These are phyloP conservation scores for Glaciozyma martinii DNA, from an alignment of 768 basidiomycete species.

Conservation along the genomic window DNA sequence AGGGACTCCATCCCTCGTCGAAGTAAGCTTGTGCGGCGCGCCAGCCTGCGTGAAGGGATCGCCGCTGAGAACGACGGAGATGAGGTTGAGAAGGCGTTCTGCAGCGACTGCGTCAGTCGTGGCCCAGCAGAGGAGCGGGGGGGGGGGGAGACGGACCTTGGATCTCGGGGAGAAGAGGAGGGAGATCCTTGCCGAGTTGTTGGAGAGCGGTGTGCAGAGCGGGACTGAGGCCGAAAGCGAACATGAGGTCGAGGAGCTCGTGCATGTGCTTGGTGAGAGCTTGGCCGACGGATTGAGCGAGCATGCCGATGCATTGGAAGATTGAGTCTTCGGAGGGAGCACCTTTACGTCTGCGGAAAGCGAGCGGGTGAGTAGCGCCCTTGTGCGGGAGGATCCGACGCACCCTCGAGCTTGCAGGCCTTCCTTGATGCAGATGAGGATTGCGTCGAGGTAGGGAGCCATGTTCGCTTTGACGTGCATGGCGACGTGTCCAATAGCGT, in stretches of 20 bases:
- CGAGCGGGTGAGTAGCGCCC: neutral
- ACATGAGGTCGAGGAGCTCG: constrained; percentile 94
- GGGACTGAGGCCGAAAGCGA: constrained; percentile 84
- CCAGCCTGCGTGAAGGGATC: constrained; percentile 81
- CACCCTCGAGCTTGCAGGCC: constrained; percentile 83
- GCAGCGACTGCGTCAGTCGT: neutral
- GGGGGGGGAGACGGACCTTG: constrained; percentile 53
- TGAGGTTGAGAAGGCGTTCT: constrained; percentile 82
- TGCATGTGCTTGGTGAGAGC: constrained; percentile 91
- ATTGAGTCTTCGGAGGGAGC: constrained; percentile 85
- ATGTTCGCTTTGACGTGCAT: constrained; percentile 85
- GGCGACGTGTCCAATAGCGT: constrained; percentile 92
- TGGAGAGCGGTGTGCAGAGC: constrained; percentile 73
- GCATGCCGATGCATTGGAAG: constrained; percentile 95
- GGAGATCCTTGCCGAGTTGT: constrained; percentile 76
- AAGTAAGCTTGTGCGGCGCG: constrained; percentile 54
- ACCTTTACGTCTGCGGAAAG: constrained; percentile 20
- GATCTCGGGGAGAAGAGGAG: constrained; percentile 79
- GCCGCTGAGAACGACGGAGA: constrained; percentile 71
- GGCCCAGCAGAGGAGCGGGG: neutral
- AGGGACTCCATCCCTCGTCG: neutral
- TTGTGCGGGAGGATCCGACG: constrained; percentile 32
- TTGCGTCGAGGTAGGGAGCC: constrained; percentile 87
- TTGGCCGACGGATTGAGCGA: constrained; percentile 87
- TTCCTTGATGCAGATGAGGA: constrained; percentile 78